Evolutionary conservation across 179 eudicot genomes (phyloP), one percentile per base, ranked within the genome.

Genomic region (Patellifolia procumbens): DNA sequence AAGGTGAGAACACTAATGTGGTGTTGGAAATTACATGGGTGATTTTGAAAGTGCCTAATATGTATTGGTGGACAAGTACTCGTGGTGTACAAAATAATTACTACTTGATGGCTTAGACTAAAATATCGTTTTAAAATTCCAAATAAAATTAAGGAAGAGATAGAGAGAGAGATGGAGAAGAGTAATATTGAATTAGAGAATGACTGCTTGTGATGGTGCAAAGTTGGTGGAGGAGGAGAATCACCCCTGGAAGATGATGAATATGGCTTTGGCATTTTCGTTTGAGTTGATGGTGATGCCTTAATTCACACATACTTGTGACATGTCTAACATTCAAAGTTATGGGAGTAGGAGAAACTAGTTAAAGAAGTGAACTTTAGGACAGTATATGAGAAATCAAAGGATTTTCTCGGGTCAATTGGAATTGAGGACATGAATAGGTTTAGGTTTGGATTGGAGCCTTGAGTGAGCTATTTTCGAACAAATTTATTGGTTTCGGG

Each of bases 161-260:
- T n/a, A 68, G 1, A 7, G 9, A 46, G 49, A 68, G 3, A 61
- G 16, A 4, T 19, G 7, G 12, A n/a, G 12, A 19, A 37, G 46
- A 5, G 60, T 53, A 5, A 20, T 59, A 8, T 11, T 56, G 29
- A 24, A 58, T 26, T 61, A 3, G n/a, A n/a, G n/a, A n/a, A n/a
- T n/a, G n/a, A n/a, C n/a, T n/a, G n/a, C n/a, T n/a, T n/a, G 43
- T 63, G 45, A 19, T 63, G 68, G 45, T 63, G 65, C n/a, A 37
- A 31, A 61, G 37, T 42, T 67, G 28, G 31, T 67, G 51, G 24
- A 37, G 35, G 63, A 19, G 43, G 43, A 64, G 19, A 35, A 34
- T n/a, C n/a, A n/a, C n/a, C n/a, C n/a, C n/a, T n/a, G 19, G 56
- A 51, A 15, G 56, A 20, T 51, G n/a, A 51, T 15, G 56, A 51